A percentile compares a stretch with the other conserved stretches of the same genome.
These are phyloP conservation scores for Dactylis glomerata DNA, from an alignment of 176 grass and related monocot genomes.

Conservation along the genomic window DNA sequence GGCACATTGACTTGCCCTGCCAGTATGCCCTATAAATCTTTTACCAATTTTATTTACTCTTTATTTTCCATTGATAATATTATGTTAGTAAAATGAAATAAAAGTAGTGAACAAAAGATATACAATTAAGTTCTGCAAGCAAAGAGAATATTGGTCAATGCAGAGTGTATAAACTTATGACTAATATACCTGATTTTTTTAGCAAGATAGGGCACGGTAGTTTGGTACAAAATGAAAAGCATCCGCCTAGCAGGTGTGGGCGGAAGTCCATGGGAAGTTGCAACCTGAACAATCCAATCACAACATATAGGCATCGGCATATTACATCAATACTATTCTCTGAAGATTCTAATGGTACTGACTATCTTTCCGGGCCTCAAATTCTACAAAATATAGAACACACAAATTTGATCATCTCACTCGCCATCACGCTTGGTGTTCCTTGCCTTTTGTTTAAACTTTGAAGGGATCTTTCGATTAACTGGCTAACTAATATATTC, in stretches of 20 bases:
- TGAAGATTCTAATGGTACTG: neutral
- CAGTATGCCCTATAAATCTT: too few relatives aligned
- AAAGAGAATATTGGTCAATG: constrained; percentile 6
- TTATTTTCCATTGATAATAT: too few relatives aligned
- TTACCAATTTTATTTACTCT: too few relatives aligned
- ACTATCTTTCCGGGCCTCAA: neutral
- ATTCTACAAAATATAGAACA: neutral
- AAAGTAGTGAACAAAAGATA: constrained; percentile 18
- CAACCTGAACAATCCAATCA: constrained; percentile 53
- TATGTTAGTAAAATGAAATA: too few relatives aligned
- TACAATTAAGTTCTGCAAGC: neutral
- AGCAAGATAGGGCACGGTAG: constrained; percentile 77
- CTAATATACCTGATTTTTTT: constrained; percentile 78
- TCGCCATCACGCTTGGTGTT: too few relatives aligned
- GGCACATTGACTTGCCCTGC: too few relatives aligned
- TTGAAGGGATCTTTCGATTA: neutral
- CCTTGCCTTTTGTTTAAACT: neutral
- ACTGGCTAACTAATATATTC: neutral
- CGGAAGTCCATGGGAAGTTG: constrained; percentile 71
- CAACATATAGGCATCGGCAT: constrained; percentile 18
- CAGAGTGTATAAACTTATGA: neutral
- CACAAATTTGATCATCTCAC: neutral
- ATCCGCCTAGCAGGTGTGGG: constrained; percentile 81
- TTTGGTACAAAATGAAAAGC: constrained; percentile 94
- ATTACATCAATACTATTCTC: neutral